Conservation (phyloP, 176 grass and related monocot genomes). For the Hsuehochloa calcarea region DNA sequence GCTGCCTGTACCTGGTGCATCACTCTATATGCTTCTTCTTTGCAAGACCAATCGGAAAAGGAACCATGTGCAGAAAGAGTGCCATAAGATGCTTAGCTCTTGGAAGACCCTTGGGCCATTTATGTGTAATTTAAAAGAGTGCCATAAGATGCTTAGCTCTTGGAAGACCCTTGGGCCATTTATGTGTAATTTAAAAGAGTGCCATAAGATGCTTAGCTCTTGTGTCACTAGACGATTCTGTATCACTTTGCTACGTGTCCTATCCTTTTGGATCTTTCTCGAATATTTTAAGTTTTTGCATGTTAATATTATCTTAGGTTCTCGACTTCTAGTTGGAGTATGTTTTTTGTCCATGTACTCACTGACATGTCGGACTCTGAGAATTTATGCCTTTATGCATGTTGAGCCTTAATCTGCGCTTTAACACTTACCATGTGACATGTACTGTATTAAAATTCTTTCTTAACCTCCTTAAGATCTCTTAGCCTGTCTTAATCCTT, state of each 20-base stretch:
- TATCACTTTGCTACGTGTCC: slow-evolving; percentile 23
- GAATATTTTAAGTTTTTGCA: slow-evolving; percentile 27
- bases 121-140: not conserved
- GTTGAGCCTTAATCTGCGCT: not conserved
- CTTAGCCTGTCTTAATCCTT: not conserved
- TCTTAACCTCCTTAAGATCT: not conserved
- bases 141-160: slow-evolving; percentile 22
- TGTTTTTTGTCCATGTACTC: slow-evolving; percentile 26
- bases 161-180: slow-evolving; percentile 18
- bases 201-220: slow-evolving; percentile 22
- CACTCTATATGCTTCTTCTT: not conserved
- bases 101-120: slow-evolving; percentile 18
- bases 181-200: not conserved
- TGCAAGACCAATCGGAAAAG: not conserved
- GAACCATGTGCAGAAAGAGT: not conserved
- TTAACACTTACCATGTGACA: not conserved
- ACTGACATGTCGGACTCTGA: not conserved
- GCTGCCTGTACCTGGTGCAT: not conserved
- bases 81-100: slow-evolving; percentile 22
- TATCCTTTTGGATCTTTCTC: slow-evolving; percentile 29
- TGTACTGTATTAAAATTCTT: not conserved
- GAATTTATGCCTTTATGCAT: not conserved
- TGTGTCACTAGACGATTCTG: slow-evolving; percentile 35
- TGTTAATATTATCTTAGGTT: slow-evolving; percentile 50
- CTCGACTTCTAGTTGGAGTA: not conserved